A percentile compares a stretch with the other conserved stretches of the same genome.
phyloP scores from a whole-genome alignment of 352 stramenopile species.

The Plasmopara halstedii region DNA sequence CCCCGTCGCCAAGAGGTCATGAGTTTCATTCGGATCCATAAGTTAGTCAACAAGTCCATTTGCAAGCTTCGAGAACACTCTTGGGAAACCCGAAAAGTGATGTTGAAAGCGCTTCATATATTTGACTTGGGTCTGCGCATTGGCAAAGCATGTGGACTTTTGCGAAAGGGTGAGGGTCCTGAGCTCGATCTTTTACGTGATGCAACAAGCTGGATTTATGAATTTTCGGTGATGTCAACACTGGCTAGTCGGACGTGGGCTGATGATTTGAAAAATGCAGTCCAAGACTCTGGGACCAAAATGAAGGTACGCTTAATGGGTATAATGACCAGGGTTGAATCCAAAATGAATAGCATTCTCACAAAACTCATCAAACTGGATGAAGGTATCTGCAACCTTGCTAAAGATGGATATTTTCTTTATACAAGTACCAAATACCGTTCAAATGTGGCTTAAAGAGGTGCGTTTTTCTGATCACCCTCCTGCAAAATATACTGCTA shows the following conservation, averaged over 20 bases:
- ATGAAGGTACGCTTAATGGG: conserved; percentile 23
- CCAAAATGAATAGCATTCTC: too few species aligned
- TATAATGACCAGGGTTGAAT: too few species aligned
- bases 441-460: conserved; percentile 32
- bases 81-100: conserved; percentile 28
- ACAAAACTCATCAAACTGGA: neutral
- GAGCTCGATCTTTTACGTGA: conserved; percentile 1
- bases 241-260: conserved; percentile 29
- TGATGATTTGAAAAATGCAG: conserved; percentile 31
- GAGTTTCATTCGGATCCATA: conserved; percentile 27
- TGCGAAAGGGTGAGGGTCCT: conserved; percentile 5
- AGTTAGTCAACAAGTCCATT: conserved; percentile 23
- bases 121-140: conserved; percentile 39
- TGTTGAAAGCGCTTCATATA: conserved; percentile 39
- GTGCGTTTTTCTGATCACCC: conserved; percentile 11
- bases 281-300: conserved; percentile 32
- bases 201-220: conserved; percentile 13
- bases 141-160: conserved; percentile 25
- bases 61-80: conserved; percentile 25
- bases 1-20: conserved; percentile 22
- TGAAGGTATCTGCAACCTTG: conserved; percentile 39
- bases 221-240: conserved; percentile 13
- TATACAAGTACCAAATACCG: conserved; percentile 35
- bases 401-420: conserved; percentile 66
- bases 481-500: neutral